These are phyloP conservation scores for Kwoniella bestiolae DNA, from an alignment of 768 basidiomycete species.

Conservation along the genomic window DNA sequence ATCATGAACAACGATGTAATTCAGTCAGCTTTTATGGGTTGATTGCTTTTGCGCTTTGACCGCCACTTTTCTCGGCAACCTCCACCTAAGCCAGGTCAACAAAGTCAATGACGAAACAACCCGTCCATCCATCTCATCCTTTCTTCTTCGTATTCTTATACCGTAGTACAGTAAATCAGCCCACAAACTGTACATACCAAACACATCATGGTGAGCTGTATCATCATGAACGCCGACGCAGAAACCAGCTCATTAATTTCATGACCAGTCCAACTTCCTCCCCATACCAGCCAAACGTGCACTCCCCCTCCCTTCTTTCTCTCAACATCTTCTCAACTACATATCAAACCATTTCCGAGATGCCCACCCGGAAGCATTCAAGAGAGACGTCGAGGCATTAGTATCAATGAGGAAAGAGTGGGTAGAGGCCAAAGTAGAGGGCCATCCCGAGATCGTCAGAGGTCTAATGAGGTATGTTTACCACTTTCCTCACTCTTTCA, in stretches of 20 bases:
- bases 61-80: background rate
- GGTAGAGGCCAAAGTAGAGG: slow-evolving; percentile 65
- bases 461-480: slow-evolving; percentile 66
- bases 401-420: slow-evolving; percentile 68
- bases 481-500: background rate
- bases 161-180: background rate
- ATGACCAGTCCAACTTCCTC: slow-evolving; percentile 54
- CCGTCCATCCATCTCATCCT: background rate
- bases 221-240: background rate
- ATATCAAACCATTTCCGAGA: slow-evolving; percentile 68
- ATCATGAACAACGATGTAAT: too few species aligned
- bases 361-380: slow-evolving; percentile 83
- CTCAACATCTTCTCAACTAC: slow-evolving; percentile 64
- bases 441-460: slow-evolving; percentile 52
- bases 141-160: background rate
- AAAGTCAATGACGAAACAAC: background rate
- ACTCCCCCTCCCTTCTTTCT: slow-evolving; percentile 43
- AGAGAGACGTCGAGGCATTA: slow-evolving; percentile 74
- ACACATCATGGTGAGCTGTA: background rate
- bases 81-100: background rate
- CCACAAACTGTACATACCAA: background rate
- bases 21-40: background rate
- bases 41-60: background rate
- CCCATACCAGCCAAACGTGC: slow-evolving; percentile 54
- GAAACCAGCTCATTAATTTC: background rate